Percentiles rank a stretch among this genome's conserved stretches.
These are phyloP conservation scores for Paecilomyces sp. DNA, from an alignment of 2,329 filamentous ascomycete species.

Conservation along the genomic window DNA sequence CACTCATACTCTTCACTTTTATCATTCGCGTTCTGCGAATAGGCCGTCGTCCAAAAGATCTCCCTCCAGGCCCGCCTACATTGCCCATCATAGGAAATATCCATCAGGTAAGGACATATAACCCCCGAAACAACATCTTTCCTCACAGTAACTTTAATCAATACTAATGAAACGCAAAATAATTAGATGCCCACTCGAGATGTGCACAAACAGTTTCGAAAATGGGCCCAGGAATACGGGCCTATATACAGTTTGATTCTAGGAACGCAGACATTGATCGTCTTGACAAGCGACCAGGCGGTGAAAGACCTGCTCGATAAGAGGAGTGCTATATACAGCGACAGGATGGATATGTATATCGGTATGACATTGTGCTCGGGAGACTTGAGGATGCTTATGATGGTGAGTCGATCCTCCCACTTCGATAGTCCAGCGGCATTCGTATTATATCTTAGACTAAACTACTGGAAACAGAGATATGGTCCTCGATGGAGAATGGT, in stretches of 20 bases:
- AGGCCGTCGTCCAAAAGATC: constrained; percentile 9
- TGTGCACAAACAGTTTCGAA: constrained; percentile 41
- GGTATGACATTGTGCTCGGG: constrained; percentile 28
- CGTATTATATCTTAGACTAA: not conserved
- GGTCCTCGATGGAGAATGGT: constrained; percentile 19
- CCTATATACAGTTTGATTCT: constrained; percentile 47
- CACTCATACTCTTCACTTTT: not conserved
- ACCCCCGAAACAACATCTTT: not conserved
- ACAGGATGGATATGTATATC: constrained; percentile 40
- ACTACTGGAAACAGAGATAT: constrained; percentile 11
- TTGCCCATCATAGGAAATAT: constrained; percentile 47
- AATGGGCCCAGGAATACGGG: constrained; percentile 48
- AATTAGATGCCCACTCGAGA: constrained; percentile 35
- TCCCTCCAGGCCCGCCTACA: constrained; percentile 46
- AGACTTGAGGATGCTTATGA: constrained; percentile 21
- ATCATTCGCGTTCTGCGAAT: not conserved
- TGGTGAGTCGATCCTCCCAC: constrained; percentile 11
- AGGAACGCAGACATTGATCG: constrained; percentile 41
- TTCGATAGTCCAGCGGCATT: not conserved
- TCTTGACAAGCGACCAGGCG: constrained; percentile 38
- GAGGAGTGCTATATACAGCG: constrained; percentile 44
- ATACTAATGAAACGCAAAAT: not conserved
- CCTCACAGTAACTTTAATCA: not conserved
- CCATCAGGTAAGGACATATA: constrained; percentile 22
- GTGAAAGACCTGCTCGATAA: constrained; percentile 49